A percentile compares a stretch with the other conserved stretches of the same genome.
Conservation (phyloP, 164 flowering plant genomes). For the Akebia trifoliata region DNA sequence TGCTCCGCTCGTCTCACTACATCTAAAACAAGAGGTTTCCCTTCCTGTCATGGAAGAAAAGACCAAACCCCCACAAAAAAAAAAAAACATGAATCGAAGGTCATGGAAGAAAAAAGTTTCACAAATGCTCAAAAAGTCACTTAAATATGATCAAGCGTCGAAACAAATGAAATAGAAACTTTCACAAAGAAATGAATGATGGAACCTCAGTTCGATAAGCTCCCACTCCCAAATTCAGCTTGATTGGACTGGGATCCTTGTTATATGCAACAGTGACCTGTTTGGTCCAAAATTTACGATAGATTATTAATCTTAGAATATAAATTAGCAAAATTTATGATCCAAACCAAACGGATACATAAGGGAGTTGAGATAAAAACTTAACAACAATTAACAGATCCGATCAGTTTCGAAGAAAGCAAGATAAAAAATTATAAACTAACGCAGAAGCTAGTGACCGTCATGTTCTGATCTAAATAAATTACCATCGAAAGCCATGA, state of each 20-base stretch:
- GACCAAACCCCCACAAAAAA: background rate
- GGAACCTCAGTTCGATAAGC: slow-evolving; percentile 96
- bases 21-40: slow-evolving; percentile 90
- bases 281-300: background rate
- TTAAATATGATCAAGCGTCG: no score
- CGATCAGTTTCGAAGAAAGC: background rate
- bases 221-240: slow-evolving; percentile 96
- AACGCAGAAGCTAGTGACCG: background rate
- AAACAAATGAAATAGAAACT: no score
- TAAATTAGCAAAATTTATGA: background rate
- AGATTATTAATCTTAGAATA: no score
- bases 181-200: background rate
- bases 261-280: slow-evolving; percentile 98
- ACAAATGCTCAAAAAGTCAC: no score
- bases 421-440: background rate
- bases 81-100: background rate
- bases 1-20: slow-evolving; percentile 90
- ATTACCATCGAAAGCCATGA: background rate
- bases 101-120: background rate
- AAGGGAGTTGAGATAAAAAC: background rate
- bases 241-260: slow-evolving; percentile 85
- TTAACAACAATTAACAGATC: background rate
- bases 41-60: slow-evolving; percentile 52
- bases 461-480: background rate
- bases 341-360: background rate